These are phyloP conservation scores for Trypanosoma vivax DNA, from an alignment of 208 protist species.

Conservation along the genomic window DNA sequence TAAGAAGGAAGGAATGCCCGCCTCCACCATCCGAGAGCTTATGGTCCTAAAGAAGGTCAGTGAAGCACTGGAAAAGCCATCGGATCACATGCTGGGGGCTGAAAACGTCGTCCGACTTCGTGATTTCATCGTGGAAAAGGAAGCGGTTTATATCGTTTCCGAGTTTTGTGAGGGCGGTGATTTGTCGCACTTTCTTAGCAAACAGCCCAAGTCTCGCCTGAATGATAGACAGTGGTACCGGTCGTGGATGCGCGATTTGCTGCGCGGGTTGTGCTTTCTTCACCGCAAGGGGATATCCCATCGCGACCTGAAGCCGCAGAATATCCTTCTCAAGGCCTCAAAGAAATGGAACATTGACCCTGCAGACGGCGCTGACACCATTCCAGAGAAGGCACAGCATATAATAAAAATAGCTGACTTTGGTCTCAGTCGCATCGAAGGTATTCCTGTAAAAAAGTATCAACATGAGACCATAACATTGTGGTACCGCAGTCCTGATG, in stretches of 20 bases:
- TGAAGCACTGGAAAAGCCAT: slow-evolving; percentile 11
- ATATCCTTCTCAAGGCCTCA: slow-evolving; percentile 59
- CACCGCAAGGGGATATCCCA: slow-evolving; percentile 61
- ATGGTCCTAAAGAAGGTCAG: slow-evolving; percentile 90
- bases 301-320: slow-evolving; percentile 75
- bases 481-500: slow-evolving; percentile 93
- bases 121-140: slow-evolving; percentile 91
- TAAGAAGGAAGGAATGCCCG: slow-evolving; percentile 80
- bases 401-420: slow-evolving; percentile 86
- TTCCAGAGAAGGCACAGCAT: not conserved
- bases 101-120: slow-evolving; percentile 49
- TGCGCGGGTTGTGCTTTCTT: slow-evolving; percentile 59
- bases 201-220: slow-evolving; percentile 22
- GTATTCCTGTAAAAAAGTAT: slow-evolving; percentile 88
- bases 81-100: not conserved
- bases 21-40: slow-evolving; percentile 82
- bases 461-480: slow-evolving; percentile 88
- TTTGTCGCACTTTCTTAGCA: slow-evolving; percentile 89
- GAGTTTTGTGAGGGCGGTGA: slow-evolving; percentile 95
- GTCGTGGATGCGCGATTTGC: slow-evolving; percentile 61
- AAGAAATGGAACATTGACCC: not conserved
- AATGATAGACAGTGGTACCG: slow-evolving; percentile 35
- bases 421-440: slow-evolving; percentile 76
- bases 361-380: not conserved
- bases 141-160: slow-evolving; percentile 92